phyloP scores from a whole-genome alignment of 371 early-diverging fungal species.

The Choanephora cucurbitarum region DNA sequence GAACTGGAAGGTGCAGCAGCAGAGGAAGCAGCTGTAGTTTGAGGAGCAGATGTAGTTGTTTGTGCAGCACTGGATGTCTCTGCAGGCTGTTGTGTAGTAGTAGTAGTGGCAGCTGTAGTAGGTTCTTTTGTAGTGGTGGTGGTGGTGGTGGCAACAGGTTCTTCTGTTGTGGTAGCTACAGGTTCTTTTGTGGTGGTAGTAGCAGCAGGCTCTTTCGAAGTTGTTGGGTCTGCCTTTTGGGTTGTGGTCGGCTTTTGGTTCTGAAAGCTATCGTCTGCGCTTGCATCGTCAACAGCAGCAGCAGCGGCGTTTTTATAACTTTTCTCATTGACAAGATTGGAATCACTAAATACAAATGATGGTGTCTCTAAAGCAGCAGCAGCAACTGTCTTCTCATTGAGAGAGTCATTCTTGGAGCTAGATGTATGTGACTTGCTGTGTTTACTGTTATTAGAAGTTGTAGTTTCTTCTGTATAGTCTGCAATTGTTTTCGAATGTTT shows the following conservation, averaged over 20 bases:
- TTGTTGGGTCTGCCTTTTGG: background rate
- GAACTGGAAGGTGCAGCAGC: background rate
- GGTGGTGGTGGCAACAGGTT: background rate
- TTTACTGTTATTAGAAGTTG: background rate
- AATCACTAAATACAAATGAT: background rate
- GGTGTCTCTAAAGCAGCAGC: background rate
- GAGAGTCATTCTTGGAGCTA: background rate
- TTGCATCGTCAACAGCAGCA: background rate
- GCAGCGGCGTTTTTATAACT: background rate
- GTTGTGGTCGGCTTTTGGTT: background rate
- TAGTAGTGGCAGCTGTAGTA: background rate
- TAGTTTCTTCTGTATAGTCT: background rate
- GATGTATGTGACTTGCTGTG: background rate
- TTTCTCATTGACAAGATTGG: too few relatives aligned
- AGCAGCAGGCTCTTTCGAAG: background rate
- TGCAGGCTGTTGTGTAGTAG: background rate
- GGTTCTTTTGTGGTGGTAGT: background rate
- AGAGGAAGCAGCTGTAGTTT: background rate
- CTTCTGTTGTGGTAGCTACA: background rate
- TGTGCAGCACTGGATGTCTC: background rate
- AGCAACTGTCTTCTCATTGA: background rate
- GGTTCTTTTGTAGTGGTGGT: slow-evolving; percentile 3
- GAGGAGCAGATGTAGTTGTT: background rate
- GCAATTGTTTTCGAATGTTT: background rate
- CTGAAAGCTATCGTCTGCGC: background rate